Evolutionary conservation across 139 green algal genomes (phyloP).

Genomic region (Chlamydomonas sp.): DNA sequence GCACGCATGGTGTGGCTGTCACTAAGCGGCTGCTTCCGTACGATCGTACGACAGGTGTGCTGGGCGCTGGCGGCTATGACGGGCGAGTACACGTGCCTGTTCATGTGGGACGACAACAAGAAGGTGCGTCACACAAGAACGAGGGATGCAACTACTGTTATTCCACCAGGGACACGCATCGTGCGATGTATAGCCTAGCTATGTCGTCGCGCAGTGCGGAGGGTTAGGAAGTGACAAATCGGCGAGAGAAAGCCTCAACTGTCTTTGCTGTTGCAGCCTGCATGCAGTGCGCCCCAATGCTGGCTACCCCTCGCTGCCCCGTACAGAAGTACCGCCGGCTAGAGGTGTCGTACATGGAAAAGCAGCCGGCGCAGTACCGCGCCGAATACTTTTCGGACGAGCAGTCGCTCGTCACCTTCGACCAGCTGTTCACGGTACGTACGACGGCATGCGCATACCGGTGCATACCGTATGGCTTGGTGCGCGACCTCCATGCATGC

Average conservation of each 20-base stretch:
- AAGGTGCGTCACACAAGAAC: neutral
- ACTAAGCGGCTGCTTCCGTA: too few species aligned
- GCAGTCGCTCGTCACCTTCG: neutral
- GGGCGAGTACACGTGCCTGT: conserved; percentile 22
- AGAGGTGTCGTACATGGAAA: conserved; percentile 25
- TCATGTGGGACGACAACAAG: conserved; percentile 14
- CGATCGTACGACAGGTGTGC: neutral
- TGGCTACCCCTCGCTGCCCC: neutral
- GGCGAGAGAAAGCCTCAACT: too few species aligned
- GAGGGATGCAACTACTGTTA: too few species aligned
- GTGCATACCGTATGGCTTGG: too few species aligned
- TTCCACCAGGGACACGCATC: too few species aligned
- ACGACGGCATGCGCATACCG: neutral
- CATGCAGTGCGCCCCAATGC: too few species aligned
- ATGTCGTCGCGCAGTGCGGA: too few species aligned
- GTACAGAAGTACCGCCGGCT: conserved; percentile 21
- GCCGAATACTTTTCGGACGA: conserved; percentile 22
- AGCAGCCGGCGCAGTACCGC: conserved; percentile 30
- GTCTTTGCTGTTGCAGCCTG: too few species aligned
- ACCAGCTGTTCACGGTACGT: conserved; percentile 18
- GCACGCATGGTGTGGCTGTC: too few species aligned
- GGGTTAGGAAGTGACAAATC: too few species aligned
- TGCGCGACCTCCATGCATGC: too few species aligned
- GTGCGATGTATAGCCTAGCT: too few species aligned
- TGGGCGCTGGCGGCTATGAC: conserved; percentile 34